A percentile compares a stretch with the other conserved stretches of the same genome.
Evolutionary conservation across 2,329 filamentous ascomycete species (phyloP).

Genomic region (Plenodomus lindquistii): DNA sequence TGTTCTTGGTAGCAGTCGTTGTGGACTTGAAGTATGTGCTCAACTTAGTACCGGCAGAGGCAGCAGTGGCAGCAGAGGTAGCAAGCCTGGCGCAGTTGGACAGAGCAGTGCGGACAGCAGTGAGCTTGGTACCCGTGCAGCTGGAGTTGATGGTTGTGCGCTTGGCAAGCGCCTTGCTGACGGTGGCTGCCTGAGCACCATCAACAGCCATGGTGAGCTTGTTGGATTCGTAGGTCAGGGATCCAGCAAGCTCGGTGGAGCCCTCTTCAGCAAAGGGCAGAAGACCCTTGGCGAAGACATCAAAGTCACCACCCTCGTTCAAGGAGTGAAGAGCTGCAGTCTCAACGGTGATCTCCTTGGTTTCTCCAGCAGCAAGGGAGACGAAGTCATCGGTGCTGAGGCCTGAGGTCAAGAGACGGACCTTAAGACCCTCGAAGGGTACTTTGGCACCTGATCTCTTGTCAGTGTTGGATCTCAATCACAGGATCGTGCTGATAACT

Average conservation of each 20-base stretch:
- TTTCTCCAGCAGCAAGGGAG: slow-evolving; percentile 52
- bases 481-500: slow-evolving; percentile 13
- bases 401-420: slow-evolving; percentile 52
- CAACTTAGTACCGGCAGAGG: slow-evolving; percentile 54
- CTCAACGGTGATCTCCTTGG: slow-evolving; percentile 59
- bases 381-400: slow-evolving; percentile 57
- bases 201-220: slow-evolving; percentile 61
- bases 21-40: slow-evolving; percentile 68
- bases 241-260: slow-evolving; percentile 59
- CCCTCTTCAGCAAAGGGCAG: slow-evolving; percentile 47
- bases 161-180: slow-evolving; percentile 54
- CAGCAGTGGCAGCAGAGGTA: slow-evolving; percentile 54
- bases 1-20: slow-evolving; percentile 48
- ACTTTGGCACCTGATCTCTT: slow-evolving; percentile 45
- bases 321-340: slow-evolving; percentile 61
- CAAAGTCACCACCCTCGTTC: slow-evolving; percentile 57
- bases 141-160: slow-evolving; percentile 58
- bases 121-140: slow-evolving; percentile 56
- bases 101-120: slow-evolving; percentile 56
- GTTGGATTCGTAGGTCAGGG: slow-evolving; percentile 63
- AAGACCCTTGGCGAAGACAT: slow-evolving; percentile 58
- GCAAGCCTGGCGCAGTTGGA: slow-evolving; percentile 60
- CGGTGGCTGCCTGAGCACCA: slow-evolving; percentile 55
- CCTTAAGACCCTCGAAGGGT: slow-evolving; percentile 58
- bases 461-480: not conserved